Evolutionary conservation across 768 basidiomycete species (phyloP).

Genomic region (Rhodotorula diobovata): DNA sequence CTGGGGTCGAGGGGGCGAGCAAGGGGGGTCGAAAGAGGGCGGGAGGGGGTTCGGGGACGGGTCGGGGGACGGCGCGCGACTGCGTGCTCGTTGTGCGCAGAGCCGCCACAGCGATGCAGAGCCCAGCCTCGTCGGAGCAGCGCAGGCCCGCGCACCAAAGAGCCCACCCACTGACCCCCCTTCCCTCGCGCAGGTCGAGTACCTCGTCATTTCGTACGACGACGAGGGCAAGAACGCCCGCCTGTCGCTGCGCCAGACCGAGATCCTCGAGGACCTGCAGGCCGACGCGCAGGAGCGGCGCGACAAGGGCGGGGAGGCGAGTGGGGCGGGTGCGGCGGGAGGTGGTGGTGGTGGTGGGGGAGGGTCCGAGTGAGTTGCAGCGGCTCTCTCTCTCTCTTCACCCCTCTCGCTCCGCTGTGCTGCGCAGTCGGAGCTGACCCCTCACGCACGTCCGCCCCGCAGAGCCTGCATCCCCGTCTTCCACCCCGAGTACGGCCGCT

Average conservation of each 20-base stretch:
- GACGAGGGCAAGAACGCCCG: constrained; percentile 70
- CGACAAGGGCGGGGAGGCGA: constrained; percentile 1
- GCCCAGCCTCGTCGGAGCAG: no score
- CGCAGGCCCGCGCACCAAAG: no score
- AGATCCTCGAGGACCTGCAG: constrained; percentile 71
- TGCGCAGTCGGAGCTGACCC: no score
- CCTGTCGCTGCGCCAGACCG: constrained; percentile 88
- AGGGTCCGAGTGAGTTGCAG: neutral
- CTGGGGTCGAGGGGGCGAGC: neutral
- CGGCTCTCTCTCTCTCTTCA: neutral
- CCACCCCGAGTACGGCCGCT: constrained; percentile 96
- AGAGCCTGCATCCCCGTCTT: constrained; percentile 77
- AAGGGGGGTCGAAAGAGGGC: neutral
- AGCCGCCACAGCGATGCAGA: no score
- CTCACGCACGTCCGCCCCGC: no score
- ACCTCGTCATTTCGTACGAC: constrained; percentile 87
- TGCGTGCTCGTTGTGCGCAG: no score
- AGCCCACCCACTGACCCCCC: neutral
- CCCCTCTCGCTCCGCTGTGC: no score
- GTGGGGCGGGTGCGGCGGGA: no score
- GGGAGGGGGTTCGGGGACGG: no score
- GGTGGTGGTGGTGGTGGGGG: no score
- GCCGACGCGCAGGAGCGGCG: constrained; percentile 53
- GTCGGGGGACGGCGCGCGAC: no score
- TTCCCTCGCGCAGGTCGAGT: constrained; percentile 66